These are phyloP conservation scores for Dendrobium catenatum DNA, from an alignment of 106 monocot species.

Conservation along the genomic window DNA sequence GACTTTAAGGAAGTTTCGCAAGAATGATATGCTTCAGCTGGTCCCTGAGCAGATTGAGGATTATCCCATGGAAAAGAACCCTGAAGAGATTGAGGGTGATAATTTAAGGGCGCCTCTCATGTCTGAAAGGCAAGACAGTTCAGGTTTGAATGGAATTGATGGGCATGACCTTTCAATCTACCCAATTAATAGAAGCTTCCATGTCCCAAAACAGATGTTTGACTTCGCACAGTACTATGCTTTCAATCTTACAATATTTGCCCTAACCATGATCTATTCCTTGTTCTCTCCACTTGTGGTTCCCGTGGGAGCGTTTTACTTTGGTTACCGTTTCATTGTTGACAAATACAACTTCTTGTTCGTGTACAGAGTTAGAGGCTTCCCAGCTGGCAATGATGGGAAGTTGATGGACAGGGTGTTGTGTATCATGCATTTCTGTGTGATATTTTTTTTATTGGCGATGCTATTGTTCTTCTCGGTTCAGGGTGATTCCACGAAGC, in stretches of 20 bases:
- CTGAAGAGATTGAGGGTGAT: conserved; percentile 32
- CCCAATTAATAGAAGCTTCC: conserved; percentile 83
- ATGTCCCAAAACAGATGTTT: conserved; percentile 86
- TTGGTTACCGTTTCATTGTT: conserved; percentile 88
- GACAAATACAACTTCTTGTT: conserved; percentile 99
- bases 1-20: conserved; percentile 73
- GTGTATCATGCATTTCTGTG: conserved; percentile 95
- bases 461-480: conserved; percentile 93
- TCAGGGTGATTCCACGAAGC: conserved; percentile 76
- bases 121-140: conserved; percentile 44
- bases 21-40: conserved; percentile 95
- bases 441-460: conserved; percentile 73
- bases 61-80: conserved; percentile 29
- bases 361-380: conserved; percentile 90
- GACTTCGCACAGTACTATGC: conserved; percentile 99
- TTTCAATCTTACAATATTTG: conserved; percentile 96
- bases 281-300: conserved; percentile 91
- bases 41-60: conserved; percentile 93
- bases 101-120: conserved; percentile 60
- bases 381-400: conserved; percentile 92
- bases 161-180: conserved; percentile 80
- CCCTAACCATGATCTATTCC: conserved; percentile 93
- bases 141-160: conserved; percentile 43
- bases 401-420: conserved; percentile 92
- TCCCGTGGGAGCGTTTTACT: conserved; percentile 88